Evolutionary conservation across 768 basidiomycete species (phyloP), one percentile per base, ranked within the genome.

Genomic region (Cystoderma amianthinum): DNA sequence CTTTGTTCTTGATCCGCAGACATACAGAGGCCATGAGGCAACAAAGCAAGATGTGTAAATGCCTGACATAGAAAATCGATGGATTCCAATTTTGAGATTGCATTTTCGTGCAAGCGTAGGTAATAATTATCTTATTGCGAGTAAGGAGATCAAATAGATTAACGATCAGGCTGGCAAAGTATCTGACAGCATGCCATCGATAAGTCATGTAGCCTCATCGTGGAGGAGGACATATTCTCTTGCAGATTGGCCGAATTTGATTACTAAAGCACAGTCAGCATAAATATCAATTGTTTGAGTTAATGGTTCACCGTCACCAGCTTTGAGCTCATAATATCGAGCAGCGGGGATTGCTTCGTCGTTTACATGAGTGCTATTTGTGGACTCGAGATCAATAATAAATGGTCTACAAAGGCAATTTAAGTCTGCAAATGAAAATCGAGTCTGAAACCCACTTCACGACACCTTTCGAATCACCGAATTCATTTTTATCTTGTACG

Each of bases 321-420:
- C 65, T 59, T 74, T 82, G 39, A 95, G 65, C 59, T 95, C 92
- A 56, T 84, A 94, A 59, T 80, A 99, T 45, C 95, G 70, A 5
- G 91, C 83, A 1, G 80, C 68, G 2, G 96, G 96, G 46, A 98
- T 85, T 36, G 72, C 62, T 52, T 84, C 76, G 46, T 82, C 89
- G 53, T 98, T 98, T 35, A 99, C 95, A 50, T 78, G 72, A 0
- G 96, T 98, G 2, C 88, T 82, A 56, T 99, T 99, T 2, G 96
- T 97, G n/a, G 93, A 96, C 51, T 99, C 94, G 6, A 99, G 78
- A 63, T 99, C 96, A 45, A 99, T 96, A 38, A 99, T 78, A 59
- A 93, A 99, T 1, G 96, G 93, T 56, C 93, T 98, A 48, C 11
- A 23, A 33, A 17, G 46, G 24, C 32, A 5, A 40, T 33, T 19